Evolutionary conservation across 371 early-diverging fungal genomes (phyloP), one percentile per base, ranked within the genome.

Genomic region (Rhizopus microsporus): DNA sequence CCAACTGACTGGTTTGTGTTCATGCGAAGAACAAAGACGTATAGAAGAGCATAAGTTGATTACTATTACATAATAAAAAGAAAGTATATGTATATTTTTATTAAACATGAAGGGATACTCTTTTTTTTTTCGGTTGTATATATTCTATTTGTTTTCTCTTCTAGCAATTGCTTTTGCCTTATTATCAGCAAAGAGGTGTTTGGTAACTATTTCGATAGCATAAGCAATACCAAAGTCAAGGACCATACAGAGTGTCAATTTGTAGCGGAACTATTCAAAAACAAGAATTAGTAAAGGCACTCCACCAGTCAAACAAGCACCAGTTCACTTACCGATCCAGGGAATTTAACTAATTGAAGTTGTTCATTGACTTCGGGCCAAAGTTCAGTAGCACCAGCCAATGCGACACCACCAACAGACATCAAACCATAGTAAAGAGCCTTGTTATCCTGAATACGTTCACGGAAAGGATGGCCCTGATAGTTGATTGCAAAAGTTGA

Each of bases 401-500:
- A 79, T 3, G 95, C 94, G 56, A 99, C 88, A 50, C 82, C 87
- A 42, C 89, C 88, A n/a, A 98, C 95, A 17, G 82, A 80, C 37
- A 91, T 52, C 44, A 99, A 67, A 37, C 95, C 93, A 69, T 93
- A 92, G 75, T 90, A 93, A 62, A 99, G 79, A 12, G 94, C 83
- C 69, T 88, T 93, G 82, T 99, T 99, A 62, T 99, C 96, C 58
- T 85, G 78, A 33, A 99, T 77, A 57, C 90, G 85, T 83, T 99
- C 99, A 67, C 99, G 89, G 90, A 99, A 99, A 17, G 99, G 99
- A 67, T 90, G 87, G 6, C 99, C 98, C 82, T 95, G 95, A 79
- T 99, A 99, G 78, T 99, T 99, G 72, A 99, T 94, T 13, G 96
- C 95, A 83, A 99, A 99, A 0, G 99, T 99, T 12, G 98, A 97